Evolutionary conservation across 2,329 filamentous ascomycete genomes (phyloP).

Genomic region (Dactylellina drechsleri): DNA sequence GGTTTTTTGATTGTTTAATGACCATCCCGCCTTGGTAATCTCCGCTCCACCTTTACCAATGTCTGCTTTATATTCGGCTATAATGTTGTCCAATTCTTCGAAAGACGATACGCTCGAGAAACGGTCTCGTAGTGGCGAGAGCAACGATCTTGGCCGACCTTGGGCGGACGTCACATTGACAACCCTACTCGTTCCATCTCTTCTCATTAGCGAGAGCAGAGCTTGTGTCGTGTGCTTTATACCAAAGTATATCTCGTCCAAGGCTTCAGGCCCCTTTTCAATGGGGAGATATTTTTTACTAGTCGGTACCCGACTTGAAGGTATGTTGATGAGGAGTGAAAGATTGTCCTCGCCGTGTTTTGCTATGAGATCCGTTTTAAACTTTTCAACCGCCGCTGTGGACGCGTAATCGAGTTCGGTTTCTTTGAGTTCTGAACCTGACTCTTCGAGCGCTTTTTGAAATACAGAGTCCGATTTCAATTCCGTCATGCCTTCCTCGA

Average conservation of each 20-base stretch:
- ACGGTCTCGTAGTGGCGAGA: conserved; percentile 54
- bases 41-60: no score
- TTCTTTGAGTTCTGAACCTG: no score
- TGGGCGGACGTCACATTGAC: conserved; percentile 61
- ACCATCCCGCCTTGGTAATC: no score
- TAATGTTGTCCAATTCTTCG: conserved; percentile 59
- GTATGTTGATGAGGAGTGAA: conserved; percentile 59
- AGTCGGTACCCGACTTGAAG: conserved; percentile 55
- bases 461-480: no score
- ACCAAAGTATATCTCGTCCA: conserved; percentile 61
- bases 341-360: conserved; percentile 41
- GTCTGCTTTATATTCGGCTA: conserved; percentile 57
- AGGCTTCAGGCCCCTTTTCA: conserved; percentile 56
- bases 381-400: conserved; percentile 57
- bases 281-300: conserved; percentile 59
- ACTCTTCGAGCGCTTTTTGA: no score
- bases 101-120: conserved; percentile 32
- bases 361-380: conserved; percentile 58
- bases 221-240: conserved; percentile 54
- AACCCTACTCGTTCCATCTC: conserved; percentile 59
- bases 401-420: conserved; percentile 57
- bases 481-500: background rate
- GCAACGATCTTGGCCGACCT: conserved; percentile 56
- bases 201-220: conserved; percentile 23
- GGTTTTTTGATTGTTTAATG: conserved; percentile 34